Evolutionary conservation across 108 stramenopile species (phyloP).

Genomic region (Cylindrotheca closterium): DNA sequence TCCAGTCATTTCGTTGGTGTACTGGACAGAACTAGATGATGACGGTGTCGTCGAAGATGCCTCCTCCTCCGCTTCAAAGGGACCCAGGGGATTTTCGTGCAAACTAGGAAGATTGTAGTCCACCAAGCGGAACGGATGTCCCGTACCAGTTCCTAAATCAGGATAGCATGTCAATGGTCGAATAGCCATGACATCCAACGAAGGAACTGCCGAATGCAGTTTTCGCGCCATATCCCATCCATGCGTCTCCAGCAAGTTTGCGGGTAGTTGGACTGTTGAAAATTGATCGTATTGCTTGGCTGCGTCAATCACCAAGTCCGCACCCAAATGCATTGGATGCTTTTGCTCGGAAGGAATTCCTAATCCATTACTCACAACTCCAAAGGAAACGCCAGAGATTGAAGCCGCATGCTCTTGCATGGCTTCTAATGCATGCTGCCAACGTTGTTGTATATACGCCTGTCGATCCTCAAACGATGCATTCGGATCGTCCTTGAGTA

Average conservation of each 20-base stretch:
- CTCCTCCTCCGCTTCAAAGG: no score
- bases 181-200: constrained; percentile 49
- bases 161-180: constrained; percentile 83
- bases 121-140: constrained; percentile 51
- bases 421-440: constrained; percentile 61
- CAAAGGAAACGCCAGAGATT: constrained; percentile 41
- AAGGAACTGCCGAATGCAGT: constrained; percentile 39
- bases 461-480: constrained; percentile 41
- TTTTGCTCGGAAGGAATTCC: constrained; percentile 41
- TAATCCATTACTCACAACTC: constrained; percentile 79
- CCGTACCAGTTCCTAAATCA: constrained; percentile 54
- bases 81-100: constrained; percentile 26
- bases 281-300: constrained; percentile 41
- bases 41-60: constrained; percentile 6
- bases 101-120: constrained; percentile 55
- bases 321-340: constrained; percentile 72
- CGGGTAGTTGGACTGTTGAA: constrained; percentile 68
- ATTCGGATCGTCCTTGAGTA: constrained; percentile 23
- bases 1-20: constrained; percentile 47
- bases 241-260: constrained; percentile 71
- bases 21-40: constrained; percentile 11
- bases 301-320: constrained; percentile 44
- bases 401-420: constrained; percentile 52
- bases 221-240: constrained; percentile 62
- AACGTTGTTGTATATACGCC: constrained; percentile 41